Conservation (phyloP, 805 yeast species). For the Wickerhamomyces bovis region DNA sequence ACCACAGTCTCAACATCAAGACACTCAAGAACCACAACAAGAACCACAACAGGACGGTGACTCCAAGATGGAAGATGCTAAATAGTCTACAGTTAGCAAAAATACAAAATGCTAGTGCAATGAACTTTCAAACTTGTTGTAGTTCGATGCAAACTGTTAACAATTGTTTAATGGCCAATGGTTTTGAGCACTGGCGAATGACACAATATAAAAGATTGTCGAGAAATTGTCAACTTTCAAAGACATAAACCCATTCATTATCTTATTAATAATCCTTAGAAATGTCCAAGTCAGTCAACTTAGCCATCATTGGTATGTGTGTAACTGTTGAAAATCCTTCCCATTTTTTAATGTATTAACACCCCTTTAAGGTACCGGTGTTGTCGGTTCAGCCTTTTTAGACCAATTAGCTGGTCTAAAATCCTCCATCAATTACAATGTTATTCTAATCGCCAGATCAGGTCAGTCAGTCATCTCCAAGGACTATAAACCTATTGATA, state of each 20-base stretch:
- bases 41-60: background rate
- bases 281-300: slow-evolving; percentile 52
- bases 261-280: no score
- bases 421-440: slow-evolving; percentile 59
- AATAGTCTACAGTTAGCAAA: background rate
- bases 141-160: no score
- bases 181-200: background rate
- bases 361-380: slow-evolving; percentile 63
- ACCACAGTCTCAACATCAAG: background rate
- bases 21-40: background rate
- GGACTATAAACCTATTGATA: slow-evolving; percentile 67
- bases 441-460: slow-evolving; percentile 75
- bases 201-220: background rate
- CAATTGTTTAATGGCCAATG: background rate
- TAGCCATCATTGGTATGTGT: slow-evolving; percentile 61
- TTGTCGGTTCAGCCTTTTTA: slow-evolving; percentile 89
- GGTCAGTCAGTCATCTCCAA: slow-evolving; percentile 59
- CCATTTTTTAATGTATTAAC: background rate
- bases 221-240: background rate
- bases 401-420: slow-evolving; percentile 65
- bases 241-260: no score
- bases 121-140: background rate
- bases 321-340: background rate
- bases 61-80: background rate
- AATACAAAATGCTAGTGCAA: background rate